Conservation (phyloP, 768 basidiomycete species). For the Hericium erinaceus region DNA sequence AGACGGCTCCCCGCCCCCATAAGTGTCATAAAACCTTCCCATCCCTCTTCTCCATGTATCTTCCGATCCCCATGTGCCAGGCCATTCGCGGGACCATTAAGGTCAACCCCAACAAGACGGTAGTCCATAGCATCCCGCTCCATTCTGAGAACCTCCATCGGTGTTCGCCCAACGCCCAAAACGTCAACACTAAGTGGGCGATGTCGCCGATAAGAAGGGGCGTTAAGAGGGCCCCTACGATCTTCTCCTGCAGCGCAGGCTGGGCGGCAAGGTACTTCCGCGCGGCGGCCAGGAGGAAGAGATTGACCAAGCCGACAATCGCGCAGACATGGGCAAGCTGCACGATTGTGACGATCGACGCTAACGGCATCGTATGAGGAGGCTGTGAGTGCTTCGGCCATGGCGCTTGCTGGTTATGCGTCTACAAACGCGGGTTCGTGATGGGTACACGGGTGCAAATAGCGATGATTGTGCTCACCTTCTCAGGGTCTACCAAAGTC, state of each 20-base stretch:
- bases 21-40: slow-evolving; percentile 16
- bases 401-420: slow-evolving; percentile 67
- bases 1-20: too few species aligned
- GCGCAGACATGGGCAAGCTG: slow-evolving; percentile 76
- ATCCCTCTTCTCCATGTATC: slow-evolving; percentile 63
- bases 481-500: slow-evolving; percentile 52
- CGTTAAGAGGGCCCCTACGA: slow-evolving; percentile 50
- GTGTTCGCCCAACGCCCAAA: slow-evolving; percentile 70
- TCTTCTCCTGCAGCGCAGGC: slow-evolving; percentile 63
- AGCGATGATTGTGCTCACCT: slow-evolving; percentile 31
- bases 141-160: slow-evolving; percentile 53
- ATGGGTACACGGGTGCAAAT: background rate
- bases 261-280: slow-evolving; percentile 50
- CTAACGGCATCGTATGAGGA: slow-evolving; percentile 41
- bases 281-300: slow-evolving; percentile 53
- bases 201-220: slow-evolving; percentile 67
- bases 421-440: slow-evolving; percentile 27
- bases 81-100: slow-evolving; percentile 60
- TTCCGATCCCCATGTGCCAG: slow-evolving; percentile 70
- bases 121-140: slow-evolving; percentile 65
- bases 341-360: slow-evolving; percentile 59
- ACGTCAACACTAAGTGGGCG: slow-evolving; percentile 53
- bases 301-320: slow-evolving; percentile 61
- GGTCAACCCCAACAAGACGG: slow-evolving; percentile 50
- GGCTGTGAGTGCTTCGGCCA: slow-evolving; percentile 47